Evolutionary conservation across 768 basidiomycete genomes (phyloP), one percentile per base, ranked within the genome.

Genomic region (Suillus weaverae): DNA sequence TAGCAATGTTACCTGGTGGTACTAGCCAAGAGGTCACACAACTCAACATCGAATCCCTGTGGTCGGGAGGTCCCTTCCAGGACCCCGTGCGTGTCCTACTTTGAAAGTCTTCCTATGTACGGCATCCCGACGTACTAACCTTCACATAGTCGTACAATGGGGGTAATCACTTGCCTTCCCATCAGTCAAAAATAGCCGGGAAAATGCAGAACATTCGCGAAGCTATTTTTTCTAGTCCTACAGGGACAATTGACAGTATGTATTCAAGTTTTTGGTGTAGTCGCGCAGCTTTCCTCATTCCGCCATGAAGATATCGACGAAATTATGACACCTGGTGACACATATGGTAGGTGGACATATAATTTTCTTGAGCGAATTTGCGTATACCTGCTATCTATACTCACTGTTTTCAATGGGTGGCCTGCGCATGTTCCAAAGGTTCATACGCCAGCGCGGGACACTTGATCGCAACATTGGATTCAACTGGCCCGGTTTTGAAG

Each of bases 31-130:
- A 92, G 73, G 77, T 77, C 18, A 86, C 82, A 11, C 88, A 89
- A 66, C 77, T 92, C 33, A 92, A 92, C 70, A 87, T 92, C 54
- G 90, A 92, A 70, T 86, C 87, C 16, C 77, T 92, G 10, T 92
- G 91, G 90, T 82, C 86, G 22, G 90, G 90, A 22, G 90, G 90
- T 4, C 87, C 89, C 9, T 89, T 89, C 66, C 80, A 84, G 55
- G 85, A 89, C 69, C 81, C 84, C 11, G 89, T 90, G 70, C 36
- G 81, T 75, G 18, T 35, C 55, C 3, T 18, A 20, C 5, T 59
- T 41, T n/a, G 11, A 26, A 16, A 33, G 63, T 13, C 20, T 32
- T 62, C n/a, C 16, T 10, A 7, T 35, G 7, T 14, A 6, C n/a
- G 26, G 7, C 56, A n/a, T 22, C 8, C 2, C 39, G 14, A 39